A percentile compares a stretch with the other conserved stretches of the same genome.
Evolutionary conservation across 2,329 filamentous ascomycete species (phyloP).

Genomic region (Penicillium capsulatum): DNA sequence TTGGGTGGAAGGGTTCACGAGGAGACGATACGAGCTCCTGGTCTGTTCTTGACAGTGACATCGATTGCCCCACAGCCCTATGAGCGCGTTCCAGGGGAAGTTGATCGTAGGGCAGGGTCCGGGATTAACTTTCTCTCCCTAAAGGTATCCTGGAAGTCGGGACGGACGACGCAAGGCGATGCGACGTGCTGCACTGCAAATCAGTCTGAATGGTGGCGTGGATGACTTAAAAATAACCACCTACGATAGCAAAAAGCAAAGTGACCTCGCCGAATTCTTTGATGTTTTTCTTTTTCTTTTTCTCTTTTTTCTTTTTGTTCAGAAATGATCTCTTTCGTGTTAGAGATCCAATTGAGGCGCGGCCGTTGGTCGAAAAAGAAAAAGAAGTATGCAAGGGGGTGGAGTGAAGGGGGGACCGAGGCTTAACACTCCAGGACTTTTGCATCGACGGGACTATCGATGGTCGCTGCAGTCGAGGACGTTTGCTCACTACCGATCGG

Average conservation of each 20-base stretch:
- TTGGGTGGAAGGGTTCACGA: not conserved
- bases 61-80: conserved; percentile 3
- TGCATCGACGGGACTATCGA: conserved; percentile 11
- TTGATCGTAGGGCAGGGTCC: conserved; percentile 7
- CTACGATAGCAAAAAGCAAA: conserved; percentile 1
- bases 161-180: conserved; percentile 21
- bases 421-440: conserved; percentile 5
- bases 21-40: not conserved
- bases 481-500: no score
- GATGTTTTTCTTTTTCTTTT: not conserved
- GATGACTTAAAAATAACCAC: conserved; percentile 1
- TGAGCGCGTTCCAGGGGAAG: conserved; percentile 2
- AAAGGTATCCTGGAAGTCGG: conserved; percentile 18
- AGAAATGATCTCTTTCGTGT: not conserved
- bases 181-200: conserved; percentile 17
- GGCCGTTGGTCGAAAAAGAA: conserved; percentile 11
- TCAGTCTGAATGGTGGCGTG: conserved; percentile 8
- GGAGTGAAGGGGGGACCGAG: conserved; percentile 5
- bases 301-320: not conserved
- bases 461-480: conserved; percentile 2
- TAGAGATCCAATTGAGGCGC: not conserved
- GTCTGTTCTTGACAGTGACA: no score
- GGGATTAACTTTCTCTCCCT: conserved; percentile 12
- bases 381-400: conserved; percentile 11
- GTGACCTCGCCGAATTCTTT: no score